These are phyloP conservation scores for Clonostachys byssicola DNA, from an alignment of 2,329 filamentous ascomycete genomes.

Conservation along the genomic window DNA sequence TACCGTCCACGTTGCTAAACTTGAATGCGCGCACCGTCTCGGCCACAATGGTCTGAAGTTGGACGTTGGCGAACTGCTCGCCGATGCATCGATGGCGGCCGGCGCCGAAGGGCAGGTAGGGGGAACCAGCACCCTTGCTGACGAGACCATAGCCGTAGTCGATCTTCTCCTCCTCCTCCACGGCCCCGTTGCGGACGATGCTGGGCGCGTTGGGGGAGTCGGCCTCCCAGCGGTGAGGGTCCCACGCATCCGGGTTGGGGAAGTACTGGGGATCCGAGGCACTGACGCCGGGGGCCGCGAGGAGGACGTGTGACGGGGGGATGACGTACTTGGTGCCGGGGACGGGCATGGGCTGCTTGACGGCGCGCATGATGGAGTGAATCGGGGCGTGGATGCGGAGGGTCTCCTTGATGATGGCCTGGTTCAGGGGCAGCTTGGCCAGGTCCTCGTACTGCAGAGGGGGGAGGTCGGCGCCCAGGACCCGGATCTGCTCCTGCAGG, in stretches of 20 bases:
- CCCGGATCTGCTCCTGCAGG: slow-evolving; percentile 73
- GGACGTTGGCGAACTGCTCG: slow-evolving; percentile 92
- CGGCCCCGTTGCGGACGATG: slow-evolving; percentile 33
- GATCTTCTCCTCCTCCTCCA: slow-evolving; percentile 61
- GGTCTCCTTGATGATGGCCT: slow-evolving; percentile 86
- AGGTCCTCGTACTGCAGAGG: slow-evolving; percentile 74
- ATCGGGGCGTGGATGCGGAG: slow-evolving; percentile 89
- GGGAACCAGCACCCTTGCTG: slow-evolving; percentile 83
- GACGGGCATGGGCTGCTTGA: slow-evolving; percentile 82
- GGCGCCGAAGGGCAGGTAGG: slow-evolving; percentile 91
- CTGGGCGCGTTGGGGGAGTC: slow-evolving; percentile 51
- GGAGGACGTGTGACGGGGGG: slow-evolving; percentile 73
- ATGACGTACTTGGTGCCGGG: slow-evolving; percentile 80
- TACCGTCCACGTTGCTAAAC: slow-evolving; percentile 71
- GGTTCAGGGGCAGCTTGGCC: slow-evolving; percentile 74
- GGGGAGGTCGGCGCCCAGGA: slow-evolving; percentile 71
- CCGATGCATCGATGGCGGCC: slow-evolving; percentile 93
- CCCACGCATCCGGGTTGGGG: slow-evolving; percentile 77
- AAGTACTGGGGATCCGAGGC: slow-evolving; percentile 71
- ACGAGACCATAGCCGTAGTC: slow-evolving; percentile 94
- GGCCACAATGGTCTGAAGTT: slow-evolving; percentile 81
- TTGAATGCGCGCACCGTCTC: slow-evolving; percentile 76
- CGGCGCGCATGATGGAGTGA: slow-evolving; percentile 90
- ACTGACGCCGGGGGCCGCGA: slow-evolving; percentile 81
- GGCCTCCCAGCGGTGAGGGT: slow-evolving; percentile 86